phyloP scores from a whole-genome alignment of 176 grass and related monocot species.

The Hsuehochloa calcarea region DNA sequence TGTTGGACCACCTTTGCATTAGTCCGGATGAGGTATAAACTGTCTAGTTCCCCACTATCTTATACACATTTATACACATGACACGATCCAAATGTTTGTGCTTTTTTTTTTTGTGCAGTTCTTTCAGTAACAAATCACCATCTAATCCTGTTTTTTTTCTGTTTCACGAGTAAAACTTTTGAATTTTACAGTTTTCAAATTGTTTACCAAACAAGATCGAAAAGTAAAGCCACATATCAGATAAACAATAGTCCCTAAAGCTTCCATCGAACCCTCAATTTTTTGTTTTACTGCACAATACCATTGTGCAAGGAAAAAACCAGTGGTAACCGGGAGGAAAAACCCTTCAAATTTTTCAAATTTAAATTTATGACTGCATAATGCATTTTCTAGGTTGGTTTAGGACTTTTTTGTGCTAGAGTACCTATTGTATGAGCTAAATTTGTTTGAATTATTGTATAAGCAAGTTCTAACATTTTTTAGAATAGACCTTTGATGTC shows the following conservation, averaged over 20 bases:
- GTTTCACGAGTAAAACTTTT: background rate
- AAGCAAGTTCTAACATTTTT: too few relatives aligned
- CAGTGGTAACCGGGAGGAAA: too few relatives aligned
- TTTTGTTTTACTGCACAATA: background rate
- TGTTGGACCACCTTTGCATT: constrained; percentile 77
- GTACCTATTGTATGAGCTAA: too few relatives aligned
- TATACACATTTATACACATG: background rate
- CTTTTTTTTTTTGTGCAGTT: background rate
- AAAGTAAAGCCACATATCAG: background rate
- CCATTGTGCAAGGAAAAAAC: background rate
- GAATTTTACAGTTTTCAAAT: background rate
- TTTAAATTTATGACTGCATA: too few relatives aligned
- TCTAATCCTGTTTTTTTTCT: background rate
- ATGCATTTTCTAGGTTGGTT: too few relatives aligned
- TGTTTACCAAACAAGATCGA: background rate
- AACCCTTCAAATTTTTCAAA: too few relatives aligned
- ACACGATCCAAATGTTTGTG: background rate
- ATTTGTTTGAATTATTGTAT: too few relatives aligned
- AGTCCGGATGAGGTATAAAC: constrained; percentile 66
- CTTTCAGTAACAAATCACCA: background rate
- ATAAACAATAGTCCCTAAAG: background rate
- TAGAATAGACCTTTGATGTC: too few relatives aligned
- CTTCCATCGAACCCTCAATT: background rate
- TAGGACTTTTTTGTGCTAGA: too few relatives aligned
- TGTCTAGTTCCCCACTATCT: constrained; percentile 10